Base-by-base conservation (phyloP, 768 basidiomycete species). In the Termitomyces titanicus region DNA sequence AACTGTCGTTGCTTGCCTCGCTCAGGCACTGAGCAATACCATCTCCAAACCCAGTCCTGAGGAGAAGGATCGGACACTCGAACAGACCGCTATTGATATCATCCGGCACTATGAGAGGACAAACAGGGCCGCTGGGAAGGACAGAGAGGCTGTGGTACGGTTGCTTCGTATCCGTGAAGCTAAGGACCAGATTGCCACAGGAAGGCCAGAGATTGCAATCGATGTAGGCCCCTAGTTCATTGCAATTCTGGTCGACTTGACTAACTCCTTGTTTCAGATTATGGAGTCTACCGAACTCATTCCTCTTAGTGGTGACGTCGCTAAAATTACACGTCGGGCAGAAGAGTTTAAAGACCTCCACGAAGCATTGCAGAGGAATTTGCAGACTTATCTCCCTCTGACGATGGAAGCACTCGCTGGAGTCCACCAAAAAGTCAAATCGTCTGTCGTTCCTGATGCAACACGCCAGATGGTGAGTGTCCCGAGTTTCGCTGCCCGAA, bases 341-440 rank as follows among this genome's bases (percentile, higher is more conserved):
- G 92, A 96, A 66, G 89, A 94, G 62, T 95, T 98, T 74, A 87
- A 87, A 66, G 85, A 92, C 51, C 71, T 89, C 17, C 88, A 96
- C 53, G 92, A 96, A 61, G 81, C 90, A 2, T 74, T 97, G 63
- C 91, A 94, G 63, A 84, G 89, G 60, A 98, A 96, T 73, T 71
- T 98, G 68, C 92, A 93, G 63, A 82, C 83, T 2, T 90, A 97
- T 68, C 79, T 98, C 47, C 83, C 90, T 33, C 80, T 94, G 37
- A 89, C 92, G 20, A 99, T 98, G 97, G 93, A 94, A 65, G 84
- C 88, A 27, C 82, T 98, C 25, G 88, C 89, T 47, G 84, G 80
- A 13, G 82, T 95, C 15, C 89, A 96, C 62, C 87, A 87, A 54
- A 83, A 81, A 55, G 74, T 85, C 54, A 96, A 96, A 69, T 73